Percentiles rank a stretch among this genome's conserved stretches.
These are phyloP conservation scores for Moricandia arvensis DNA, from an alignment of 345 rosid species.

Conservation along the genomic window DNA sequence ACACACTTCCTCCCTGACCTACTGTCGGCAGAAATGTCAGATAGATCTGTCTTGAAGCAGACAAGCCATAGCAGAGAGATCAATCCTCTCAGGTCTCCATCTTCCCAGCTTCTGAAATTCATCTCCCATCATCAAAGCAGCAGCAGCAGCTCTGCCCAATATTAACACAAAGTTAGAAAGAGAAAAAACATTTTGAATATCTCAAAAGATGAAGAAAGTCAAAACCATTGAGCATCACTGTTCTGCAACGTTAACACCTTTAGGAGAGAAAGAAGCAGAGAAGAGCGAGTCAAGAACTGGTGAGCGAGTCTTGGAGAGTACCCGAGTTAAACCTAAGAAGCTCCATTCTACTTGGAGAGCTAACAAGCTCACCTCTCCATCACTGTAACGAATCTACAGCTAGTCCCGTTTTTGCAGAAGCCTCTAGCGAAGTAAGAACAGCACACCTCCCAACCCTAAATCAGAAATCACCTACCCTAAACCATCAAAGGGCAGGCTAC, in stretches of 20 bases:
- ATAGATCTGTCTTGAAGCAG: conserved; percentile 95
- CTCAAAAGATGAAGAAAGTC: not conserved
- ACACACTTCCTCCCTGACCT: conserved; percentile 91
- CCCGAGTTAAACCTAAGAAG: conserved; percentile 81
- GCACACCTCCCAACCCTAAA: conserved; percentile 79
- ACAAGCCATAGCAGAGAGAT: conserved; percentile 56
- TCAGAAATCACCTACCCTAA: conserved; percentile 67
- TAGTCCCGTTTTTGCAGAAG: conserved; percentile 80
- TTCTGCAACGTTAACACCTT: conserved; percentile 59
- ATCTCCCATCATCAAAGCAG: conserved; percentile 71
- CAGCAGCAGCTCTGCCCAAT: conserved; percentile 54
- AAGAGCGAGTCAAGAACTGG: conserved; percentile 54
- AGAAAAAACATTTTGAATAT: not conserved
- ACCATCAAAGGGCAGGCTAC: conserved; percentile 65
- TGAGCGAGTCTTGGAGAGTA: conserved; percentile 62
- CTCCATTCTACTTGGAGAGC: conserved; percentile 82
- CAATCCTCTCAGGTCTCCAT: conserved; percentile 75
- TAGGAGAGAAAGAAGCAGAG: conserved; percentile 71
- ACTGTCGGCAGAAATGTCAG: conserved; percentile 94
- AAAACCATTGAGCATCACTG: conserved; percentile 66
- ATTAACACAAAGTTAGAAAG: conserved; percentile 1
- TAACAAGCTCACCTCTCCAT: conserved; percentile 45
- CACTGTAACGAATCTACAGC: conserved; percentile 75
- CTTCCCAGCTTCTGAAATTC: conserved; percentile 66
- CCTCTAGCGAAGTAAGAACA: conserved; percentile 92